These are phyloP conservation scores for Dimargaris verticillata DNA, from an alignment of 192 early-diverging fungal species.

Conservation along the genomic window DNA sequence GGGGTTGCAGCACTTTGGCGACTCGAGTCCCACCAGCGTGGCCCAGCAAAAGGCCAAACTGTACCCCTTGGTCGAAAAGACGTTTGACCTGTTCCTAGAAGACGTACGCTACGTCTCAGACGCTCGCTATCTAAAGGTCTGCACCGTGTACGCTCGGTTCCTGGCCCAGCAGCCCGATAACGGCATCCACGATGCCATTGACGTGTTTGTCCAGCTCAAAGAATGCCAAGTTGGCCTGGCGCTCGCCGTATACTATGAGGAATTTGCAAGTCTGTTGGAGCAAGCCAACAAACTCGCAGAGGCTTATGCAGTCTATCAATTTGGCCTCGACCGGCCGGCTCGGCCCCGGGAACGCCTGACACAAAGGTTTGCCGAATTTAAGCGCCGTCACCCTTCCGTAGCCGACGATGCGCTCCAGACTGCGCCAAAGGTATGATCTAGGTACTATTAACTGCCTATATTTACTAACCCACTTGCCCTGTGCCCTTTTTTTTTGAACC, in stretches of 20 bases:
- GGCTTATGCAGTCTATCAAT: not conserved
- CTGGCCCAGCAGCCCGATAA: constrained; percentile 22
- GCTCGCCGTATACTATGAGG: constrained; percentile 51
- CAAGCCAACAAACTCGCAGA: constrained; percentile 15
- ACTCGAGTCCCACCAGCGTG: not conserved
- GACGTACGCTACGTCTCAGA: constrained; percentile 41
- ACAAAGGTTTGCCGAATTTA: not conserved
- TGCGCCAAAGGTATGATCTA: too few species aligned
- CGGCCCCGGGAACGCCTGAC: constrained; percentile 5
- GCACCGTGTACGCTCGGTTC: constrained; percentile 36
- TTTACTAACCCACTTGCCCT: too few species aligned
- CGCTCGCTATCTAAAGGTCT: constrained; percentile 38
- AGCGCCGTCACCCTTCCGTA: not conserved
- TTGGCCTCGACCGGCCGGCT: not conserved
- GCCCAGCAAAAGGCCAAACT: not conserved
- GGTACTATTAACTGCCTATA: too few species aligned
- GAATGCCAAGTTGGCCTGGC: constrained; percentile 53
- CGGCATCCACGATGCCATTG: not conserved
- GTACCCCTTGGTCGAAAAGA: constrained; percentile 27
- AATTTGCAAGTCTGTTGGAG: constrained; percentile 53
- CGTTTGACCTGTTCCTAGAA: constrained; percentile 27
- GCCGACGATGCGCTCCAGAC: not conserved
- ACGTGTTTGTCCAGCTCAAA: constrained; percentile 55
- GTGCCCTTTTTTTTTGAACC: too few species aligned
- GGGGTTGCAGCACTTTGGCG: constrained; percentile 34